A percentile compares a stretch with the other conserved stretches of the same genome.
These are phyloP conservation scores for Colletotrichum chlorophyti DNA, from an alignment of 2,329 filamentous ascomycete genomes.

Conservation along the genomic window DNA sequence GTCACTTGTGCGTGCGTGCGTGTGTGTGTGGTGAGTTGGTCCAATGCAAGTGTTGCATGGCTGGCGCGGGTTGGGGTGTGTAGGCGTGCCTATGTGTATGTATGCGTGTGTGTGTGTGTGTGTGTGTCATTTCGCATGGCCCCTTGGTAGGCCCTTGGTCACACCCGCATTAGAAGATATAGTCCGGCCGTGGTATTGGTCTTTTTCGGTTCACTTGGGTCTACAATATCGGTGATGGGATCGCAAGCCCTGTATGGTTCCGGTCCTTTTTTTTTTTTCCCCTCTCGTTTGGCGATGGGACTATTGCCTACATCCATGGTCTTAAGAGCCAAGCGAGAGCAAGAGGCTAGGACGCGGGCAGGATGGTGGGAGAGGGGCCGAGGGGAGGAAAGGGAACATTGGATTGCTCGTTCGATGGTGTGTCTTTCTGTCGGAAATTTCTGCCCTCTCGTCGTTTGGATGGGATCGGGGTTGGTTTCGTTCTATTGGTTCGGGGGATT, in stretches of 20 bases:
- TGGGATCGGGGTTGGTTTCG: neutral
- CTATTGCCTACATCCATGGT: conserved; percentile 15
- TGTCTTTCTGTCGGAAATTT: neutral
- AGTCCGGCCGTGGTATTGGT: conserved; percentile 19
- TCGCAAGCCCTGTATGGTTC: neutral
- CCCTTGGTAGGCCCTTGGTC: conserved; percentile 14
- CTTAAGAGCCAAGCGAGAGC: conserved; percentile 16
- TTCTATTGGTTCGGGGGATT: conserved; percentile 1
- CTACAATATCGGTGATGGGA: neutral
- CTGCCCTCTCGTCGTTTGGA: neutral
- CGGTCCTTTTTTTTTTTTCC: too few species aligned
- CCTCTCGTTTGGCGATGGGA: conserved; percentile 13
- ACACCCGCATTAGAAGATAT: conserved; percentile 26
- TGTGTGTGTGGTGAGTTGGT: neutral
- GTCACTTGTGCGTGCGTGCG: conserved; percentile 11
- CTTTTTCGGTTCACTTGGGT: too few species aligned
- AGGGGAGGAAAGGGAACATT: too few species aligned
- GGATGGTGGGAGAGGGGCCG: neutral
- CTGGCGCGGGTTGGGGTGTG: neutral
- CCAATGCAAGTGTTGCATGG: conserved; percentile 20
- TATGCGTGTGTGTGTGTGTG: too few species aligned
- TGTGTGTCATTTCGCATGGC: conserved; percentile 27
- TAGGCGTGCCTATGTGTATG: too few species aligned
- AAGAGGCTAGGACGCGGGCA: neutral
- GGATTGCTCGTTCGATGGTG: neutral